Evolutionary conservation across 768 basidiomycete species (phyloP), one percentile per base, ranked within the genome.

Genomic region (Mycena latifolia): DNA sequence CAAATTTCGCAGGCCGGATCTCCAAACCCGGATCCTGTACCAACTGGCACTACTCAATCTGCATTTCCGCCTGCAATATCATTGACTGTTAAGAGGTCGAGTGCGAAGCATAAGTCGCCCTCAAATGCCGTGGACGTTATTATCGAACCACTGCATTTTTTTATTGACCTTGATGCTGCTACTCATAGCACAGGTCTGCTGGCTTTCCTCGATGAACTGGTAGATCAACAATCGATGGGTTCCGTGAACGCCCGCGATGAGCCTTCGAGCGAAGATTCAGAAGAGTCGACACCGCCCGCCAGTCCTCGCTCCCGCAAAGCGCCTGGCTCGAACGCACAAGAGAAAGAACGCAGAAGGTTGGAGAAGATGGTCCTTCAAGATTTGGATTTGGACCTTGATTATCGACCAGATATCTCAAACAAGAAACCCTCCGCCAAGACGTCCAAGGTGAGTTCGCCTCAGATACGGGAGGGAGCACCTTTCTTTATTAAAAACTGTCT

Each of bases 131-230:
- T 88, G 33, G 79, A 84, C 29, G 71, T 87, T n/a, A 73, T 74
- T n/a, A 53, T 87, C 10, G 79, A 80, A 12, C 91, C 95, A 12
- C 70, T 96, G 12, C 94, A 95, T 72, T 45, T 92, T n/a, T 93
- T 94, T 72, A 55, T 93, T 28, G 94, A 96, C 74, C 78, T 94
- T 50, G 84, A 80, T 59, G 69, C 82, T 22, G 69, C 87, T 54
- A 73, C 80, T 63, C 69, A 78, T 70, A 72, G 76, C 55, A 80
- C 75, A 64, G 77, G 55, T 29, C 29, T 82, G 48, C 72, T 86
- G 35, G 72, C 76, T 0, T 92, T 91, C 66, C 41, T 91, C 46
- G 80, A 86, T 11, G 83, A 85, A 58, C 64, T 75, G n/a, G 29
- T 69, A 11, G 65, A 61, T 24, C 31, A 41, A n/a, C 50, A 3